Base-by-base conservation (phyloP, 805 yeast genomes). In the Hermanozyma aechmeae region DNA sequence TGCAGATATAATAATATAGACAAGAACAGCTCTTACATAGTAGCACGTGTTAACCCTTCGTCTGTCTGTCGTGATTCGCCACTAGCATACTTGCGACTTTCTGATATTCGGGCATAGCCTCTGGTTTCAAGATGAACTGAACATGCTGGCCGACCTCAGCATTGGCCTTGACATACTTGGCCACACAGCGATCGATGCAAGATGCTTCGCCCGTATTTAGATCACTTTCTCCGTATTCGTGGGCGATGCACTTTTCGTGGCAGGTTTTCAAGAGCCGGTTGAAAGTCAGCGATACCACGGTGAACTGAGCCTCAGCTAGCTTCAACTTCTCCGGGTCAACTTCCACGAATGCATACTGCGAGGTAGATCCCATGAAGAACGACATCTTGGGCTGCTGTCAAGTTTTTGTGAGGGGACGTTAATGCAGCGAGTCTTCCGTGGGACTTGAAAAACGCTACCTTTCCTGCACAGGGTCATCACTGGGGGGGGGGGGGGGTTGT, bases 171-270 rank as follows among this genome's bases (percentile, higher is more conserved):
- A 85, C 82, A 53, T 78, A 86, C 53, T 87, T 87, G 38, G 75
- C 56, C 25, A 82, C 89, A 58, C 97, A 87, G 35, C 96, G 63
- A 51, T 86, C 95, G 8, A 83, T 58, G 51, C 96, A 89, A 25
- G 73, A 68, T 34, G 65, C 56, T 50, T 87, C 96, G 21, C 95
- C 96, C 45, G 86, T 85, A 39, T 73, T 76, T 31, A 87, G 60
- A 15, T 89, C 96, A 7, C 72, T 67, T 44, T 89, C 97, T 11
- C 84, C 83, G 55, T 81, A 87, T 39, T 79, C 82, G n/a, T 65
- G 72, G n/a, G 80, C 78, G 23, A 92, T 68, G 55, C 98, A 92
- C 53, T 92, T 92, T 33, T 53, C 45, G 13, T 68, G 63, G 52
- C 97, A 89, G 3, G 69, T 65, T 20, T 60, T 53, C 20, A 81